Evolutionary conservation across 208 protist species (phyloP).

Genomic region (Phytomonas sp.): DNA sequence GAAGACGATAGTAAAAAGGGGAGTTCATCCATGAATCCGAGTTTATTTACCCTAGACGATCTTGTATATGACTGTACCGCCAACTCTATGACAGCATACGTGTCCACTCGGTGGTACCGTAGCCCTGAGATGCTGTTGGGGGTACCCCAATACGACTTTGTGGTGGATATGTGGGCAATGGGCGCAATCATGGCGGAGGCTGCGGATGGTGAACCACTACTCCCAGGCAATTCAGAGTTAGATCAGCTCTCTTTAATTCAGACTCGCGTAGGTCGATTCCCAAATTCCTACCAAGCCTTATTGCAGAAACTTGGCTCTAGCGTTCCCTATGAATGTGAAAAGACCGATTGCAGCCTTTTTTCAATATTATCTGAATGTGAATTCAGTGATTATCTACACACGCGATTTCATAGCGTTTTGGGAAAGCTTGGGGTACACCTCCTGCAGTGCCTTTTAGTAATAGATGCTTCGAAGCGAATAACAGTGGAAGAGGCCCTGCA

Average conservation of each 20-base stretch:
- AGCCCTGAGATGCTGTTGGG: slow-evolving; percentile 90
- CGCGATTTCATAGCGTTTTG: slow-evolving; percentile 28
- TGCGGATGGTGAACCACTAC: slow-evolving; percentile 64
- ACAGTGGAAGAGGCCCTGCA: slow-evolving; percentile 65
- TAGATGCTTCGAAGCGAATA: slow-evolving; percentile 35
- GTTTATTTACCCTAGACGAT: slow-evolving; percentile 21
- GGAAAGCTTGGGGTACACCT: slow-evolving; percentile 44
- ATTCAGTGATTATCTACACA: slow-evolving; percentile 20
- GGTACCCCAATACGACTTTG: slow-evolving; percentile 56
- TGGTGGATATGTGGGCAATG: slow-evolving; percentile 88
- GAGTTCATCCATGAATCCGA: background rate
- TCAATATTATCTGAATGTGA: background rate
- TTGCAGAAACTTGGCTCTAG: slow-evolving; percentile 36
- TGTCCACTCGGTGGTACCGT: slow-evolving; percentile 90
- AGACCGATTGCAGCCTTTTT: background rate
- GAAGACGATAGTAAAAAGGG: background rate
- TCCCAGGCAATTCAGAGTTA: slow-evolving; percentile 81
- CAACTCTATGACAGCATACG: slow-evolving; percentile 80
- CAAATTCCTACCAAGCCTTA: slow-evolving; percentile 28
- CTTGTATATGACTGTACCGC: slow-evolving; percentile 33
- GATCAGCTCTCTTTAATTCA: slow-evolving; percentile 85
- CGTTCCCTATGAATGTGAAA: background rate
- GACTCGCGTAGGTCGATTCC: slow-evolving; percentile 52
- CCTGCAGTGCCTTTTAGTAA: slow-evolving; percentile 36
- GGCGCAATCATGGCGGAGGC: slow-evolving; percentile 89